phyloP scores from a whole-genome alignment of 140 eudicot species.

The Ambrosia hybrid region DNA sequence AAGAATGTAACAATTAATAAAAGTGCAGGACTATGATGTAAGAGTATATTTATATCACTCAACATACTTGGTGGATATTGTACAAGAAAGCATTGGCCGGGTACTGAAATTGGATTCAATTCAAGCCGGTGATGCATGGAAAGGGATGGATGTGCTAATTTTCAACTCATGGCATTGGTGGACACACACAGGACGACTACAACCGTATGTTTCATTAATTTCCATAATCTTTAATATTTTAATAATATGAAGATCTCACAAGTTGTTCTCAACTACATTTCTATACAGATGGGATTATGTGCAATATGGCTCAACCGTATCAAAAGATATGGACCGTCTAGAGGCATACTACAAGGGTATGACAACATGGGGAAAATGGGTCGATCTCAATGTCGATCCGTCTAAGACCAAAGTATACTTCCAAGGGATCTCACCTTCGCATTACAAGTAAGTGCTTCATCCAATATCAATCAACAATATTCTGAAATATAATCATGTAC shows the following conservation, averaged over 20 bases:
- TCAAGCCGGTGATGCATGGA: slow-evolving; percentile 58
- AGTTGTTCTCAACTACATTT: background rate
- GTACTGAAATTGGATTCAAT: slow-evolving; percentile 57
- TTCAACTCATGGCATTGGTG: slow-evolving; percentile 99
- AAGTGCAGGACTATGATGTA: slow-evolving; percentile 58
- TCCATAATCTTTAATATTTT: background rate
- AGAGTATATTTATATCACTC: slow-evolving; percentile 48
- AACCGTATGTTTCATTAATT: slow-evolving; percentile 46
- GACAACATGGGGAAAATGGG: slow-evolving; percentile 85
- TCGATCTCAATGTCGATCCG: slow-evolving; percentile 57
- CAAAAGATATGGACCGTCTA: slow-evolving; percentile 69
- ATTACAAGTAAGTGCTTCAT: slow-evolving; percentile 45
- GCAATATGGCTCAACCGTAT: slow-evolving; percentile 54
- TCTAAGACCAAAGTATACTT: slow-evolving; percentile 67
- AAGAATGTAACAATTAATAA: slow-evolving; percentile 8
- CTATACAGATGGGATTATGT: slow-evolving; percentile 67
- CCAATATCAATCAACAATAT: background rate
- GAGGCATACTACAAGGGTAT: slow-evolving; percentile 61
- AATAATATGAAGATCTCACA: background rate
- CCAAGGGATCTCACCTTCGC: slow-evolving; percentile 83
- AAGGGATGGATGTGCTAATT: slow-evolving; percentile 77
- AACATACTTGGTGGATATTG: slow-evolving; percentile 58
- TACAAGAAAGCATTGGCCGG: slow-evolving; percentile 39
- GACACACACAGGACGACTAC: slow-evolving; percentile 71
- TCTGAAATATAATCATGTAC: background rate